Conservation (phyloP, 345 rosid species). For the Arabis hirsuta region DNA sequence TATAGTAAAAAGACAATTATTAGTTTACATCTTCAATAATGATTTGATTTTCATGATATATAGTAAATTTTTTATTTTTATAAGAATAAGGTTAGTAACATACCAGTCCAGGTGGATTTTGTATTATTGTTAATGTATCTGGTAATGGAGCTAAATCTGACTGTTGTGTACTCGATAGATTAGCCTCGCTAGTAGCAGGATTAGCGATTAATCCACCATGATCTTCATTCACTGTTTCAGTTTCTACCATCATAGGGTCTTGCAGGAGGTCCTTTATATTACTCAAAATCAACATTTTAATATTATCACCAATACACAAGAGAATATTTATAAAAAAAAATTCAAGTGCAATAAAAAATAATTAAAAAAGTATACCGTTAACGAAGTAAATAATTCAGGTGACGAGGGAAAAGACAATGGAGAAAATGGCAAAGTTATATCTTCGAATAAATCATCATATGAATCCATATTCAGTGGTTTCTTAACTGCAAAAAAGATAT, state of each 20-base stretch:
- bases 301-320: neutral
- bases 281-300: neutral
- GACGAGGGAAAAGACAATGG: slow-evolving; percentile 11
- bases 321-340: neutral
- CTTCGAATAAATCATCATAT: neutral
- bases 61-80: neutral
- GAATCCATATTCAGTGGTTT: slow-evolving; percentile 16
- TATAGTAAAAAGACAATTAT: neutral
- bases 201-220: neutral
- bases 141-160: slow-evolving; percentile 2
- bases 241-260: slow-evolving; percentile 12
- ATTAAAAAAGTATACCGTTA: slow-evolving; percentile 1
- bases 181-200: neutral
- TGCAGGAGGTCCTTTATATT: slow-evolving; percentile 3
- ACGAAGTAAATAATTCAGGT: slow-evolving; percentile 2
- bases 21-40: neutral
- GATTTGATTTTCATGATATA: neutral
- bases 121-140: slow-evolving; percentile 13
- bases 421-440: neutral
- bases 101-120: slow-evolving; percentile 20
- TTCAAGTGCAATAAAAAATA: neutral
- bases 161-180: neutral
- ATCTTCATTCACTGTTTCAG: neutral
- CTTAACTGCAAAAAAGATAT: neutral
- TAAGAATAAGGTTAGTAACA: neutral